Evolutionary conservation across 257 asterid species (phyloP), one percentile per base, ranked within the genome.

Genomic region (Capsicum chinense): DNA sequence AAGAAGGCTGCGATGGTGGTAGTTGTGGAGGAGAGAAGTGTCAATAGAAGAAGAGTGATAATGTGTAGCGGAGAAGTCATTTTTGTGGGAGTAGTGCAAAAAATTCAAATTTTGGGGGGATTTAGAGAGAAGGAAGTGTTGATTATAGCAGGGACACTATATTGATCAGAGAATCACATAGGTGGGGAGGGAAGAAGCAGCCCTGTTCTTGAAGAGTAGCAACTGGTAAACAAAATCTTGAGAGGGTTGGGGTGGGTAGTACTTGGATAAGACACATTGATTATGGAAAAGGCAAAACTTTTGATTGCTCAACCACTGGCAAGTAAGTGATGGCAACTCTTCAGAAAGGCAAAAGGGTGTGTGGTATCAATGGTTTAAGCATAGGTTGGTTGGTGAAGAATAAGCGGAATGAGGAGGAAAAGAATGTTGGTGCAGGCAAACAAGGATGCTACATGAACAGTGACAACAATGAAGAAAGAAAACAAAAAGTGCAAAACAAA

Each of bases 1-100:
- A 21, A 57, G 92, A 89, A 52, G 86, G 81, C 35, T 86, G 86
- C 10, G 5, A 4, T 3, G 86, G 88, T 63, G 87, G 88, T 11
- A 57, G 82, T 19, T 50, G 74, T 35, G 64, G 78, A 10, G 84
- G 35, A 47, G 58, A 44, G n/a, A 19, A 71, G 15, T 17, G 39
- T 48, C 14, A 71, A n/a, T 10, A 71, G 39, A 44, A 71, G 3
- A n/a, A 71, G 58, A 71, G 9, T 47, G 56, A 47, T 71, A 17
- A 47, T n/a, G n/a, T 11, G 15, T 19, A 71, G n/a, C 6, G 58
- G 13, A 71, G 17, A 44, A 47, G 33, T 17, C 80, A 71, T 71
- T 47, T 47, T 47, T 6, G 16, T 47, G 8, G 44, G 56, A 71
- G 1, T 5, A 71, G 56, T 42, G 6, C 42, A 69, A 19, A 63